Base-by-base conservation (phyloP, 495 filamentous ascomycete genomes). In the Copromyces sp. region DNA sequence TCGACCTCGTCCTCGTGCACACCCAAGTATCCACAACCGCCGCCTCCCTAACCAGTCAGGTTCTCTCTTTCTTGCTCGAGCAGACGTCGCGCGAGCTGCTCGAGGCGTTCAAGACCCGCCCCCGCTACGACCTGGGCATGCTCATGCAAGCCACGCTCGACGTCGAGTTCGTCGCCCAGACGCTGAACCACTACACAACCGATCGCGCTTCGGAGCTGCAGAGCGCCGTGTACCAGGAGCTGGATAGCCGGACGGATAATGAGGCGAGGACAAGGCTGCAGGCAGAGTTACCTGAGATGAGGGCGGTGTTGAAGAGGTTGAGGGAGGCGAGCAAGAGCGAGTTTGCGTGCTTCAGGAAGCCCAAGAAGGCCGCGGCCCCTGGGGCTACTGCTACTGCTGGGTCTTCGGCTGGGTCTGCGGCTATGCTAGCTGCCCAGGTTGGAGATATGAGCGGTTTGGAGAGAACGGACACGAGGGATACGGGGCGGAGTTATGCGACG, bases 131-230 rank as follows among this genome's bases (percentile, higher is more conserved):
- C 8, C 90, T 99, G 0, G 83, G 89, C n/a, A 89, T 89, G 9
- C 86, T 99, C 68, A 96, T 98, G 91, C 96, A 98, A 81, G 96
- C 96, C 3, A 98, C 96, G 0, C 86, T 99, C 6, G 95, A 99
- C 73, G 94, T 97, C 9, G 95, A 99, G 81, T 99, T 98, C 81
- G 90, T 98, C 42, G 93, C 94, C 6, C 96, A 98, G 84, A 97
- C 94, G 12, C 83, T 99, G 70, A 91, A 87, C 71, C 89, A 92
- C 71, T 99, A 94, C 78, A 94, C 93, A 2, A 94, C 92, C 14
- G 90, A 96, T n/a, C 86, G 90, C 69, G 93, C 93, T 20, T 89
- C 88, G 16, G 86, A 91, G 74, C 84, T 90, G 47, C 94, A 98
- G 82, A 91, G 91, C 75, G 86, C 92, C 82, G 92, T 98, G 70